Conservation (phyloP, 331 rosid species). For the Rosa hybrid region DNA sequence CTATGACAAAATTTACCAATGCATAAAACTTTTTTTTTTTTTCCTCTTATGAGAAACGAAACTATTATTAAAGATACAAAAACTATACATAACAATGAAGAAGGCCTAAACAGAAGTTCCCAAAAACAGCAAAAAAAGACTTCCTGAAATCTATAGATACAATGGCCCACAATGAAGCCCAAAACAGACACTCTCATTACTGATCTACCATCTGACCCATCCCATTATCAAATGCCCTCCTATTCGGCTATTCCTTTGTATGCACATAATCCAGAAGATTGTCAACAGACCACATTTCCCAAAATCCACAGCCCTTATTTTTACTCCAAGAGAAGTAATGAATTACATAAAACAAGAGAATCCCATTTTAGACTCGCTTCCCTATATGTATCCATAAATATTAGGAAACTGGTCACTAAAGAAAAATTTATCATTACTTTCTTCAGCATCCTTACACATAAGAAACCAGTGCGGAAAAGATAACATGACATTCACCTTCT, state of each 20-base stretch:
- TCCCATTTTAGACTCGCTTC: too few relatives aligned
- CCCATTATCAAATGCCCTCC: too few relatives aligned
- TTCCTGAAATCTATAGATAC: not conserved
- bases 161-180: not conserved
- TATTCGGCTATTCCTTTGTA: too few relatives aligned
- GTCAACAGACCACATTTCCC: not conserved
- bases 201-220: not conserved
- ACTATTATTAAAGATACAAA: too few relatives aligned
- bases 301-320: not conserved
- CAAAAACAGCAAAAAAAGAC: not conserved
- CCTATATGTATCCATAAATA: too few relatives aligned
- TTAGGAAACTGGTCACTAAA: too few relatives aligned
- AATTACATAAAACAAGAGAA: too few relatives aligned
- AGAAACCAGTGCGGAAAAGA: not conserved
- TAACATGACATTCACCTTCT: not conserved
- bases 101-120: not conserved
- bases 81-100: too few relatives aligned
- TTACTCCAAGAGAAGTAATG: too few relatives aligned
- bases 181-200: not conserved
- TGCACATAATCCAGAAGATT: not conserved
- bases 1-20: not conserved
- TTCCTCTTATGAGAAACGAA: not conserved
- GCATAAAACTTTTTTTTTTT: not conserved
- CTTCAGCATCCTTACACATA: not conserved
- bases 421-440: not conserved